Evolutionary conservation across 2,329 filamentous ascomycete species (phyloP).

Genomic region (Xylaria sp.): DNA sequence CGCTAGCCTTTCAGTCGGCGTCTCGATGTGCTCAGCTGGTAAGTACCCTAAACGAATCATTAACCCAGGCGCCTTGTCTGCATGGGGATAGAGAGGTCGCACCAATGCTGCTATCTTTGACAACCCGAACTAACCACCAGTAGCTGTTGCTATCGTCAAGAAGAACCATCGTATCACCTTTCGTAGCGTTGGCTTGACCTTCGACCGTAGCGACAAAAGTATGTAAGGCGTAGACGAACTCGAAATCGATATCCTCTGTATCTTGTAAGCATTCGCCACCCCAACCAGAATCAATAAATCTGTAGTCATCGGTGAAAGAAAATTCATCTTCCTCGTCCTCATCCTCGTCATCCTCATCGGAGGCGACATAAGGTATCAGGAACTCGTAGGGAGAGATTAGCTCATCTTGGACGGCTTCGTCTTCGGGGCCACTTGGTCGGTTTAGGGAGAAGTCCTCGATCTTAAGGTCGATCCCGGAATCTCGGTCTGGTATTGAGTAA

Average conservation of each 20-base stretch:
- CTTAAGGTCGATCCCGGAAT: conserved; percentile 39
- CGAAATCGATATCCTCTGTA: conserved; percentile 99
- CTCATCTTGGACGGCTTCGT: conserved; percentile 42
- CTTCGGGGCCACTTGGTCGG: conserved; percentile 28
- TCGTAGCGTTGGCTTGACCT: conserved; percentile 97
- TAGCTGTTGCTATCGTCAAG: conserved; percentile 99
- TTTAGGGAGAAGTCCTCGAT: conserved; percentile 40
- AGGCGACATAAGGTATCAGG: conserved; percentile 60
- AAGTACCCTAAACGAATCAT: conserved; percentile 76
- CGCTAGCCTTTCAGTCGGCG: conserved; percentile 92
- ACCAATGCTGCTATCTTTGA: conserved; percentile 97
- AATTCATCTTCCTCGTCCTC: conserved; percentile 73
- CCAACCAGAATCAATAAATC: conserved; percentile 78
- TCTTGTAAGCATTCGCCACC: conserved; percentile 87
- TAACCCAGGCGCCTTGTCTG: conserved; percentile 4
- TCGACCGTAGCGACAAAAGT: conserved; percentile 98
- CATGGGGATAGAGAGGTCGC: conserved; percentile 41
- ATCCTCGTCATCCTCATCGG: conserved; percentile 79
- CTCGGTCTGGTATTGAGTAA: conserved; percentile 16
- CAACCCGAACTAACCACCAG: conserved; percentile 98
- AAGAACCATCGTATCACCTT: conserved; percentile 98
- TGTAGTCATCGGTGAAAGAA: conserved; percentile 63
- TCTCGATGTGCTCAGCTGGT: conserved; percentile 98
- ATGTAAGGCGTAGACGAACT: conserved; percentile 98
- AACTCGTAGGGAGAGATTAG: conserved; percentile 50